Percentiles rank a stretch among this genome's conserved stretches.
phyloP scores from a whole-genome alignment of 148 eudicot species.

The Tetragonia tetragonoides region DNA sequence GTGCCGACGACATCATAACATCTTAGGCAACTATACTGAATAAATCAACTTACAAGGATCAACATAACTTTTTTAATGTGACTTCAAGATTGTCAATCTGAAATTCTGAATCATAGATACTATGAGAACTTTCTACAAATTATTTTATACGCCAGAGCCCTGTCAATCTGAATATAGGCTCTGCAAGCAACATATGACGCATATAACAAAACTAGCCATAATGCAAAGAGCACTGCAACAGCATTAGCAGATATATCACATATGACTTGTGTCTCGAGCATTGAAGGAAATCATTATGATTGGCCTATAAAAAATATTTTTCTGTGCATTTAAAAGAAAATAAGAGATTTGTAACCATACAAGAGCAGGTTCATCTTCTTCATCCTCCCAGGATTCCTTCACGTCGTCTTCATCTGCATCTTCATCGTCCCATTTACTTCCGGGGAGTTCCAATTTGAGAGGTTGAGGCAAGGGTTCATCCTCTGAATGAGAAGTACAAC shows the following conservation, averaged over 20 bases:
- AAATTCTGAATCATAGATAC: too few relatives aligned
- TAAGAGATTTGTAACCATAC: conserved; percentile 34
- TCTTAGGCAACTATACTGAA: neutral
- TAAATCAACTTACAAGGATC: neutral
- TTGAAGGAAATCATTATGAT: neutral
- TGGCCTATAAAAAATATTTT: neutral
- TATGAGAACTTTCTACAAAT: neutral
- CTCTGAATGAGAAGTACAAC: conserved; percentile 36
- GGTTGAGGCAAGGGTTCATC: conserved; percentile 50
- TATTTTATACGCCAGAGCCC: neutral
- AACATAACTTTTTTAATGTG: neutral
- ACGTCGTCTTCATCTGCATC: conserved; percentile 76
- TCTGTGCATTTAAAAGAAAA: neutral
- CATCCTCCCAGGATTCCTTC: conserved; percentile 97
- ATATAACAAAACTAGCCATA: neutral
- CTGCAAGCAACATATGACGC: neutral
- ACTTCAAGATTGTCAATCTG: neutral
- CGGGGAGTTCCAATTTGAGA: conserved; percentile 46
- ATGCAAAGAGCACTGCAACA: neutral
- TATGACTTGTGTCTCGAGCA: neutral
- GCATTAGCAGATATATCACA: neutral
- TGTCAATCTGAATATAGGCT: too few relatives aligned
- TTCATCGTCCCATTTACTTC: conserved; percentile 80
- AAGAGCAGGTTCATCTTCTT: conserved; percentile 76
- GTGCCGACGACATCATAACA: neutral